Conservation (phyloP, 352 stramenopile genomes). For the Elongisporangium prolatum region DNA sequence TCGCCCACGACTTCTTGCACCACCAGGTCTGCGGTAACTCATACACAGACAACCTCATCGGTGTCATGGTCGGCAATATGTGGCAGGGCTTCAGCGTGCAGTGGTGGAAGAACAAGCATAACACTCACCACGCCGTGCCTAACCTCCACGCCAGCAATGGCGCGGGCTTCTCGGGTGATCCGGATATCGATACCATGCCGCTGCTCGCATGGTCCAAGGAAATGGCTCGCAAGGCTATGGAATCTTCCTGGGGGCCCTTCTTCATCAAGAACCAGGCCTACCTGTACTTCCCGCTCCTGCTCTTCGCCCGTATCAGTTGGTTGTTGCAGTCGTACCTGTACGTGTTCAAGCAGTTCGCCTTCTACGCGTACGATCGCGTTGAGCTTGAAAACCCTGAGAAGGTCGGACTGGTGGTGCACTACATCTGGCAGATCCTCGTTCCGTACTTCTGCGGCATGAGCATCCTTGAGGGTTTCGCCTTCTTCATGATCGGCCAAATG, state of each 20-base stretch:
- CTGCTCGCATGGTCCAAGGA: constrained; percentile 96
- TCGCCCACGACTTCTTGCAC: constrained; percentile 97
- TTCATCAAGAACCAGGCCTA: constrained; percentile 92
- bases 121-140: constrained; percentile 97
- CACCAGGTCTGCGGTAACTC: constrained; percentile 97
- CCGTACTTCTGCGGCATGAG: constrained; percentile 63
- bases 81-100: constrained; percentile 97
- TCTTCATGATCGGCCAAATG: constrained; percentile 83
- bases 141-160: constrained; percentile 93
- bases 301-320: constrained; percentile 96
- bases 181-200: constrained; percentile 99
- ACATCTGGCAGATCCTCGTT: constrained; percentile 90
- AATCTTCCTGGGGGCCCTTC: constrained; percentile 83
- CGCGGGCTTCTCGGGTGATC: constrained; percentile 87
- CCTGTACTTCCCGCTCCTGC: constrained; percentile 97
- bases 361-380: constrained; percentile 79
- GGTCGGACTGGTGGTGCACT: constrained; percentile 81
- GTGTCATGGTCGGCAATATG: constrained; percentile 94
- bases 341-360: constrained; percentile 87
- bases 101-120: constrained; percentile 99
- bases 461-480: constrained; percentile 60
- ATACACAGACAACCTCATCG: constrained; percentile 90
- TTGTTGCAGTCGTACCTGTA: constrained; percentile 96
- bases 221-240: constrained; percentile 87
- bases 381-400: constrained; percentile 84